Conservation (phyloP, 2,329 filamentous ascomycete genomes). For the Aspergillus costaricaensis region DNA sequence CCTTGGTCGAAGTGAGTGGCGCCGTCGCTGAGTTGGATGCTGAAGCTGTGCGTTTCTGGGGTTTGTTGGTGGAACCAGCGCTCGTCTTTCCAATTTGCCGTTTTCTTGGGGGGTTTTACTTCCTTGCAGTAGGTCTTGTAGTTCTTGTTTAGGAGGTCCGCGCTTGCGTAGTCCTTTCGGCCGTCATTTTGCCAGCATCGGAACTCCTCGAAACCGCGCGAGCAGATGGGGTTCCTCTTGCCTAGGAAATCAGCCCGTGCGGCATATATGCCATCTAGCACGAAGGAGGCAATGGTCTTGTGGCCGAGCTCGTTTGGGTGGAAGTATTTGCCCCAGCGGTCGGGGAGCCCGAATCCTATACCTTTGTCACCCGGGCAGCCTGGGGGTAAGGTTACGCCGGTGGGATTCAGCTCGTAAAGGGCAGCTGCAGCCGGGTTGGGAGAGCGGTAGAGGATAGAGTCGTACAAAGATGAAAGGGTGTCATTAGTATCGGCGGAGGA, state of each 20-base stretch:
- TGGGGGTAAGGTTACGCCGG: neutral
- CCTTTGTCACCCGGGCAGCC: neutral
- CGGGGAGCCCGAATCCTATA: conserved; percentile 27
- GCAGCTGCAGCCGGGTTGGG: neutral
- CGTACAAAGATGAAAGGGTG: neutral
- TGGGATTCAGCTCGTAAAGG: neutral
- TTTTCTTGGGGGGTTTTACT: neutral
- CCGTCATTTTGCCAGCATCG: neutral
- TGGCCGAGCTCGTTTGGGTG: conserved; percentile 35
- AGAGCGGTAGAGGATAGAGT: neutral
- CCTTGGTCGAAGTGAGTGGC: neutral
- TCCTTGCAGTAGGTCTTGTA: conserved; percentile 7
- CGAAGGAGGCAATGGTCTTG: conserved; percentile 18
- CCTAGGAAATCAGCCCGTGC: conserved; percentile 3
- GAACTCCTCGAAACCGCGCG: neutral
- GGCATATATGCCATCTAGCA: conserved; percentile 1
- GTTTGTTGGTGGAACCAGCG: conserved; percentile 1
- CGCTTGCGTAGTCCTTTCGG: neutral
- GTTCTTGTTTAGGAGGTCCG: neutral
- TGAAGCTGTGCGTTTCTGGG: conserved; percentile 8
- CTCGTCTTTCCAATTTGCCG: neutral
- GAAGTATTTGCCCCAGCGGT: conserved; percentile 34
- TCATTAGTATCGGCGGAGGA: neutral
- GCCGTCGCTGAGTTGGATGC: neutral
- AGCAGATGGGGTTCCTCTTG: neutral